These are phyloP conservation scores for Hanseniaspora uvarum DNA, from an alignment of 1,139 yeast species.

Conservation along the genomic window DNA sequence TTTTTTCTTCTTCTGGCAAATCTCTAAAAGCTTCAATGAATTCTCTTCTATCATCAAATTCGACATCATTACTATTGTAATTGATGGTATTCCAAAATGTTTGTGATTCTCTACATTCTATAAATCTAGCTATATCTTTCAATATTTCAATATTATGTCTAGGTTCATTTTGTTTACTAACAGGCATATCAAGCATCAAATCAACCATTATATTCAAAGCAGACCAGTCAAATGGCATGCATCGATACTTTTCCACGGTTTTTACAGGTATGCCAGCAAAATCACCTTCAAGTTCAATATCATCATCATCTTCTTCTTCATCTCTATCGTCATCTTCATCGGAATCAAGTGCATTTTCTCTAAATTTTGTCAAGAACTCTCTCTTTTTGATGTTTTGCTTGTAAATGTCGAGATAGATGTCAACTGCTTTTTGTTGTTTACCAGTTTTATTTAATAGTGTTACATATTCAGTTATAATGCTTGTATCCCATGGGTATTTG, in stretches of 20 bases:
- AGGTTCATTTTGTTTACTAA: conserved; percentile 36
- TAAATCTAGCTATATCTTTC: conserved; percentile 71
- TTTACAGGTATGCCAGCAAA: conserved; percentile 26
- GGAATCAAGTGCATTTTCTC: conserved; percentile 30
- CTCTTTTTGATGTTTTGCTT: conserved; percentile 40
- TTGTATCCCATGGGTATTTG: conserved; percentile 51
- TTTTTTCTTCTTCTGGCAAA: conserved; percentile 27
- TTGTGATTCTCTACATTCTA: conserved; percentile 61
- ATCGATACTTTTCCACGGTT: conserved; percentile 26
- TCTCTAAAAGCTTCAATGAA: conserved; percentile 37
- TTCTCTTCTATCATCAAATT: conserved; percentile 63
- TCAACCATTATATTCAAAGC: conserved; percentile 77
- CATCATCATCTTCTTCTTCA: conserved; percentile 20
- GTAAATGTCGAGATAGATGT: conserved; percentile 57
- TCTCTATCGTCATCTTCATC: conserved; percentile 21
- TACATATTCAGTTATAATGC: conserved; percentile 63
- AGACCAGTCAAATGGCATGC: conserved; percentile 68
- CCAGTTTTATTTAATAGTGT: conserved; percentile 65
- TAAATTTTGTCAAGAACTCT: conserved; percentile 27
- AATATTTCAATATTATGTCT: conserved; percentile 52
- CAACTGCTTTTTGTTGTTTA: conserved; percentile 69
- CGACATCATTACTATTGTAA: conserved; percentile 61
- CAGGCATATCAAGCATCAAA: conserved; percentile 41
- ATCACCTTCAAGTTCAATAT: conserved; percentile 19
- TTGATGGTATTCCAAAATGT: conserved; percentile 57